Evolutionary conservation across 2,329 filamentous ascomycete genomes (phyloP), one percentile per base, ranked within the genome.

Genomic region (Cercospora sp.): DNA sequence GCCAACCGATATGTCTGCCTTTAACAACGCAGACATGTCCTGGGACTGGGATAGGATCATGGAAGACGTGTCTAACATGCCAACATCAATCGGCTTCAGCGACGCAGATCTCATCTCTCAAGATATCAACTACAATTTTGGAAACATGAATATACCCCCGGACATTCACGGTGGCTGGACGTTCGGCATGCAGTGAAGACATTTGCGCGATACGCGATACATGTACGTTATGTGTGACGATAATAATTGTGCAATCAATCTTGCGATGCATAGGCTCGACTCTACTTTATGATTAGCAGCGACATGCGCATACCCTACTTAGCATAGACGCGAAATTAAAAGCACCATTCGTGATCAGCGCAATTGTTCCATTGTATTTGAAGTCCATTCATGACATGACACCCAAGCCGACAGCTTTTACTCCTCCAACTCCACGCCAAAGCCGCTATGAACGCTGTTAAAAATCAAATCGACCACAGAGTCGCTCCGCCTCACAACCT

Each of bases 1-100:
- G 2, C n/a, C 26, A 2, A n/a, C 53, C 7, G 59, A 45, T 2
- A n/a, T 57, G n/a, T 12, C 62, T 6, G 32, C 8, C n/a, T 34
- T 64, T n/a, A 63, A 65, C 16, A 51, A 53, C 9, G 66, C 61
- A 28, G 67, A 71, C 21, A 55, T 69, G 37, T 66, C 55, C 12
- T 75, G 72, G 73, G 72, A 75, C 55, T 75, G 72, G 69, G 70
- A 73, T 57, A 69, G 69, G 30, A 75, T 75, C 34, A 70, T 75
- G 70, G 66, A 71, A 30, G 73, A 74, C 58, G 71, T 72, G 1
- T 69, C 70, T 2, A 59, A 32, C 51, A 49, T 65, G 53, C 61
- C 66, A 5, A 49, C 51, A 10, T 30, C 21, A 7, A 28, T 67
- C 40, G 57, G 45, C 8, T 55, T 68, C 16, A 37, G 28, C 26